Conservation (phyloP, 2,329 filamentous ascomycete genomes). For the Bertia moriformis region DNA sequence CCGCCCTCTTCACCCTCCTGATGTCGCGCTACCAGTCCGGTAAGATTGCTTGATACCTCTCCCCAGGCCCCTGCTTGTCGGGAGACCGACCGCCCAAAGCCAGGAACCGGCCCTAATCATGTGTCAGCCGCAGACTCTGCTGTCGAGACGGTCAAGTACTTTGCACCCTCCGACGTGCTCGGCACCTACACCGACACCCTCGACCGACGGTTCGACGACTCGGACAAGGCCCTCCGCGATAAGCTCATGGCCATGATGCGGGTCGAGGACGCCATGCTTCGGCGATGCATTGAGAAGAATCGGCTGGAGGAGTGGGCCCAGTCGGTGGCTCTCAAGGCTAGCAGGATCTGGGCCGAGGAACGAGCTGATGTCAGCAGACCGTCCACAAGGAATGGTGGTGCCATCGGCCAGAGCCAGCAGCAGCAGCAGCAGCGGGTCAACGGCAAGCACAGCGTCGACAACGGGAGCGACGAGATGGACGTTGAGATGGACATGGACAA, state of each 20-base stretch:
- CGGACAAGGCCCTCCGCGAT: slow-evolving; percentile 48
- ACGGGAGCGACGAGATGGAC: neutral
- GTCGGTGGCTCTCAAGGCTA: slow-evolving; percentile 1
- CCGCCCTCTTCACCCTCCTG: slow-evolving; percentile 55
- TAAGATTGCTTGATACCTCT: slow-evolving; percentile 26
- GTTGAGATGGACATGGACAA: neutral
- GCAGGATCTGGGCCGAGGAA: neutral
- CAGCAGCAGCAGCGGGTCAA: too few relatives aligned
- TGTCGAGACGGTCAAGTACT: slow-evolving; percentile 24
- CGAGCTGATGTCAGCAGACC: too few relatives aligned
- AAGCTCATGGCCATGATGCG: slow-evolving; percentile 60
- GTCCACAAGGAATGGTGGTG: neutral
- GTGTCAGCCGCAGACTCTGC: too few relatives aligned
- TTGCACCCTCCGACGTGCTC: slow-evolving; percentile 35
- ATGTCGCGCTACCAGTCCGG: slow-evolving; percentile 48
- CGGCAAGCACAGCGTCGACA: too few relatives aligned
- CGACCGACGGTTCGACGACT: slow-evolving; percentile 40
- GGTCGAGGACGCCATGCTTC: slow-evolving; percentile 55
- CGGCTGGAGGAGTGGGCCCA: slow-evolving; percentile 55
- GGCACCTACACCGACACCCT: slow-evolving; percentile 48
- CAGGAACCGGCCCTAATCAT: neutral
- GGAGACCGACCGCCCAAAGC: slow-evolving; percentile 5
- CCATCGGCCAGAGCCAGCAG: neutral
- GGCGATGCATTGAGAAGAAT: slow-evolving; percentile 49
- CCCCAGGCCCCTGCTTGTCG: slow-evolving; percentile 3